Evolutionary conservation across 129 eudicot genomes (phyloP).

Genomic region (Pseudognaphalium luteoalbum): DNA sequence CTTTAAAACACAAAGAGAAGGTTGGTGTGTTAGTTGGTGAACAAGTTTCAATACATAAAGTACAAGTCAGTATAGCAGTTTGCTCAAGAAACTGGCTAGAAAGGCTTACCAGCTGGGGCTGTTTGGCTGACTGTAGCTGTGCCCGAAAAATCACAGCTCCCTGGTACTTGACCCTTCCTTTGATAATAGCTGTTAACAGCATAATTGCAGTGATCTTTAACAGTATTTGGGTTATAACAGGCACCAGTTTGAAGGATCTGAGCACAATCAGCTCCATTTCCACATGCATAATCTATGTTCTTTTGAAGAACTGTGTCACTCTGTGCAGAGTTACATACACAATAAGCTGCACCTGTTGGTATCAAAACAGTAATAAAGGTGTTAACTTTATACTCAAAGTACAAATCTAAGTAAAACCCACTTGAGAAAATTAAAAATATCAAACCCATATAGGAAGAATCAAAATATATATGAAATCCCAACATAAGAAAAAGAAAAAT

Average conservation of each 20-base stretch:
- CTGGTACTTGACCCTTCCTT: slow-evolving; percentile 38
- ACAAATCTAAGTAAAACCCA: slow-evolving; percentile 2
- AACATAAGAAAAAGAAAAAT: too few species aligned
- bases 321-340: slow-evolving; percentile 59
- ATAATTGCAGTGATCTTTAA: slow-evolving; percentile 75
- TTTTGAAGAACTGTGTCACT: slow-evolving; percentile 55
- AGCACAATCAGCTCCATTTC: slow-evolving; percentile 78
- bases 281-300: slow-evolving; percentile 91
- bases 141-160: slow-evolving; percentile 61
- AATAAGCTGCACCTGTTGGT: slow-evolving; percentile 60
- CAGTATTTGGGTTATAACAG: slow-evolving; percentile 74
- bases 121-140: slow-evolving; percentile 39
- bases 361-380: not conserved
- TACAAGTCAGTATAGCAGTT: slow-evolving; percentile 7
- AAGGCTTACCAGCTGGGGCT: slow-evolving; percentile 52
- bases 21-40: not conserved
- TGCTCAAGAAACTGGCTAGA: slow-evolving; percentile 10
- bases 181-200: slow-evolving; percentile 84
- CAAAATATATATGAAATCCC: not conserved
- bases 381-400: not conserved
- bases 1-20: not conserved
- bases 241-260: slow-evolving; percentile 56
- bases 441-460: not conserved
- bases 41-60: slow-evolving; percentile 8
- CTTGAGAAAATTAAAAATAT: not conserved